Percentiles rank a stretch among this genome's conserved stretches.
These are phyloP conservation scores for Fusarium annulatum DNA, from an alignment of 2,329 filamentous ascomycete genomes.

Conservation along the genomic window DNA sequence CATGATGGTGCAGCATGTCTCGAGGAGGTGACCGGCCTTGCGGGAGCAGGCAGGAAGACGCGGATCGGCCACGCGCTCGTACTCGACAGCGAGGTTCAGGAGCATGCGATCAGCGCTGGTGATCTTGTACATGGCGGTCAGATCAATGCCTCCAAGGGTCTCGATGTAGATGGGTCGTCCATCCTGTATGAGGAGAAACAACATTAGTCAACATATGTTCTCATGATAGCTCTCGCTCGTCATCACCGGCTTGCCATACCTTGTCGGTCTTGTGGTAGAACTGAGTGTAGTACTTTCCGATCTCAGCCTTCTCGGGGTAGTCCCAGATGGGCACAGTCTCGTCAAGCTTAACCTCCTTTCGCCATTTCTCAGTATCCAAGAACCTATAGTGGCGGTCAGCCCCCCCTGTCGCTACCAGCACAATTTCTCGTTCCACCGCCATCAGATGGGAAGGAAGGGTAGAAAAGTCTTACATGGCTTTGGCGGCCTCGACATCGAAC, in stretches of 20 bases:
- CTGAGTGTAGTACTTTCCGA: constrained; percentile 95
- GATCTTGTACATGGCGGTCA: constrained; percentile 91
- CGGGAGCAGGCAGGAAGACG: constrained; percentile 95
- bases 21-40: constrained; percentile 87
- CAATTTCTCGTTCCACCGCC: constrained; percentile 34
- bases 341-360: constrained; percentile 86
- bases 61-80: constrained; percentile 94
- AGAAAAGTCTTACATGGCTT: constrained; percentile 76
- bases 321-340: constrained; percentile 83
- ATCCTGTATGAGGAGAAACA: constrained; percentile 67
- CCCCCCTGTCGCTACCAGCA: constrained; percentile 31
- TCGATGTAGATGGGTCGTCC: constrained; percentile 98
- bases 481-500: constrained; percentile 86
- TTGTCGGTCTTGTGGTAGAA: constrained; percentile 99
- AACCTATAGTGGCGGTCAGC: constrained; percentile 72
- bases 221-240: constrained; percentile 7
- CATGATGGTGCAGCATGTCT: constrained; percentile 99
- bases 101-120: constrained; percentile 94
- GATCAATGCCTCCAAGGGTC: constrained; percentile 91
- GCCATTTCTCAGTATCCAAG: constrained; percentile 89
- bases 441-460: not conserved
- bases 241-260: constrained; percentile 53
- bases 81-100: constrained; percentile 95
- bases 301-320: constrained; percentile 84
- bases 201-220: constrained; percentile 29